Base-by-base conservation (phyloP, 2,329 filamentous ascomycete species). In the Pseudogymnoascus sp. region DNA sequence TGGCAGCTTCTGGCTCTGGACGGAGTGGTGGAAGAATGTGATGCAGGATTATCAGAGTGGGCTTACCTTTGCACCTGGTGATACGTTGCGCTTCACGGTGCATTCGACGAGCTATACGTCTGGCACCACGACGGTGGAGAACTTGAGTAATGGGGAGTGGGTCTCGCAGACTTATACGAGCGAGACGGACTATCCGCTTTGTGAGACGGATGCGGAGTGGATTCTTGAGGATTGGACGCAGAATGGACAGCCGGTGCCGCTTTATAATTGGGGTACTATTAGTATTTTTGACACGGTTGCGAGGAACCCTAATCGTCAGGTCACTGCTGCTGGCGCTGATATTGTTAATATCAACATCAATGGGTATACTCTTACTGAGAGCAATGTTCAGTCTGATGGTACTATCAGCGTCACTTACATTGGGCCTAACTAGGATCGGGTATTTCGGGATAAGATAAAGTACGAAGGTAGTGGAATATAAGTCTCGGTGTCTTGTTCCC, bases 21-120 rank as follows among this genome's bases (percentile, higher is more conserved):
- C 81, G 66, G 82, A 84, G 70, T 85, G 82, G 82, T 83, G 78
- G 67, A 82, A 81, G 67, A 76, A 80, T 68, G 83, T 82, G 69
- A 71, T 67, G 43, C 43, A 49, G 43, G 28, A 49, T 12, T 49
- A 49, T 28, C 12, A 28, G 43, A 49, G 43, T 63, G 73, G 73
- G 63, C 72, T 84, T 62, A 56, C 68, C 2, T 72, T 83, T 63
- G 69, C 70, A 14, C 75, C 75, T 0, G 80, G 80, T 6, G 76
- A 82, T 62, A 69, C 71, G 1, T 76, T 82, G 61, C 71, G 68
- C 38, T 66, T 77, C 65, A 76, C 67, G 62, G 76, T 72, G 67
- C 70, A 59, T 67, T 76, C 71, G n/a, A 76, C 68, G 3, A 76
- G 72, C 14, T 73, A 70, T 9, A 78, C 73, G 37, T 64, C 71